Base-by-base conservation (phyloP, 2,329 filamentous ascomycete genomes). In the Aspergillus japonicus region DNA sequence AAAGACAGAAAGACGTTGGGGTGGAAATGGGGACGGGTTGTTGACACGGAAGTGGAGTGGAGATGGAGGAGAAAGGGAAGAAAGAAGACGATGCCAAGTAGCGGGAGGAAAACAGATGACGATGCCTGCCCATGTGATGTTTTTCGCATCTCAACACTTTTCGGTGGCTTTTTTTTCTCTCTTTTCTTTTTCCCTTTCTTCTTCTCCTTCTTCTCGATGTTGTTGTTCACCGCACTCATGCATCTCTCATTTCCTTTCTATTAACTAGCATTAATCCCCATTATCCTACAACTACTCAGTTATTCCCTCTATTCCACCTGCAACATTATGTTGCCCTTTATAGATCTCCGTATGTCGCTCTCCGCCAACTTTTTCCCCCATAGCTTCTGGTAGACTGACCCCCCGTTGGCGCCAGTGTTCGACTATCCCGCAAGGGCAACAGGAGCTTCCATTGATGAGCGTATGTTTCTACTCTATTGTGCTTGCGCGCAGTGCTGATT, bases 361-460 rank as follows among this genome's bases (percentile, higher is more conserved):
- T 54, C 14, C 11, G 50, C 42, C 44, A 58, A 26, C 44, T 50
- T 21, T 21, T 21, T 29, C 47, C 50, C 31, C 50, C 42, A 56
- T 52, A 21, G 21, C 21, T 21, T 21, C 21, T 21, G 55, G 47
- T 29, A 29, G 56, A 64, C 31, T 54, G 60, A 68, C 49, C 63
- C 48, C 63, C 54, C 59, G 54, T 24, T 55, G 4, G 58, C 52
- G 60, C 56, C 23, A 89, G 87, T 87, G 55, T 90, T 90, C 68
- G 77, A 81, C 59, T 85, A 86, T 75, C 79, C 83, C 57, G 81
- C 82, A 53, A 77, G 76, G 60, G 74, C 81, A 24, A 80, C 87
- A 31, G 88, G 87, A 47, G 84, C 87, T 52, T 87, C 87, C 21
- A 73, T 83, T 60, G 88, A 90, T 75, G 87, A 90, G 71, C 74